Base-by-base conservation (phyloP, 1,284 basidiomycete genomes). In the Sanghuangporus sanghuang region DNA sequence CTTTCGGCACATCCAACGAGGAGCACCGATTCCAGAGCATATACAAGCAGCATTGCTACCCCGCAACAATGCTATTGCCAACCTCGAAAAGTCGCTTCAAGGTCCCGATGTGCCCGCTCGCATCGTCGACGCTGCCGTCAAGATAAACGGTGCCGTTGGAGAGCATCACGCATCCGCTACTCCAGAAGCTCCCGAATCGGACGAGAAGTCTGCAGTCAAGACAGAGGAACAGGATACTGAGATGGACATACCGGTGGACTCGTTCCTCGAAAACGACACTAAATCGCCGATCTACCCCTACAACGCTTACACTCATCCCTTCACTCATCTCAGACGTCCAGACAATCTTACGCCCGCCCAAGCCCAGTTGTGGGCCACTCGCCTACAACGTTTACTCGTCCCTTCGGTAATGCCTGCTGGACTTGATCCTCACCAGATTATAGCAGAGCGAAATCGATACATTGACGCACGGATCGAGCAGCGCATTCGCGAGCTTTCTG, bases 381-480 rank as follows among this genome's bases (percentile, higher is more conserved):
- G 89, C 61, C 82, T 92, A 55, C 93, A 96, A 73, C 84, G 90
- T 5, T 83, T 95, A 42, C 79, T 97, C 54, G 82, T 98, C 44
- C 95, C 96, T 6, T 93, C 92, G 12, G 78, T 98, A 67, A 92
- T 95, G 84, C 97, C 97, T 0, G 78, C 82, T n/a, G 96, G 97
- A 16, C 85, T 99, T 16, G 96, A 99, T 73, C 92, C 95, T 0
- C 90, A 95, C 68, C 85, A 95, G 66, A 81, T 98, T 66, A 82
- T 96, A 71, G 89, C 93, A 67, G 96, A 99, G 76, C 87, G 96
- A 35, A 94, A 98, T 70, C 85, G 92, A 7, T 96, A 89, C 73
- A 87, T 98, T 62, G 92, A 97, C 71, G 90, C 92, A 1, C 89
- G 96, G 38, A 90, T 98, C 64, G 84, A 88, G 61, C 94, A 97